phyloP scores from a whole-genome alignment of 805 yeast species.

The Jamesozyma spencerorum region DNA sequence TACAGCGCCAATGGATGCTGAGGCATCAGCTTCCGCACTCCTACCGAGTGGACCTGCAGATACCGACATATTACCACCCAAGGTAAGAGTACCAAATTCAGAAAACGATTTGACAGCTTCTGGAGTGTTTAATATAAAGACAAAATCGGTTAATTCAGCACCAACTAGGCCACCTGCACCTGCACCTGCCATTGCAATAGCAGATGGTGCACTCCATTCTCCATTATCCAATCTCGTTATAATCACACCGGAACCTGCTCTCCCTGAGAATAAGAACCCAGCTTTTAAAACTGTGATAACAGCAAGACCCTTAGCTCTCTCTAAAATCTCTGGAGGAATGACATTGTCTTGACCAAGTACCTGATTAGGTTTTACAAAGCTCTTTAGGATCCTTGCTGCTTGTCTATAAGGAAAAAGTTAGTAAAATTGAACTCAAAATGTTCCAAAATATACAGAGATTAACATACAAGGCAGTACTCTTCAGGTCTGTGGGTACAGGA shows the following conservation, averaged over 20 bases:
- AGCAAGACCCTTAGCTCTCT: slow-evolving; percentile 88
- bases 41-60: slow-evolving; percentile 98
- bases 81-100: slow-evolving; percentile 84
- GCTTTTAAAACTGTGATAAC: slow-evolving; percentile 92
- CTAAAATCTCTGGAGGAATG: slow-evolving; percentile 80
- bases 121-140: slow-evolving; percentile 77
- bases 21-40: slow-evolving; percentile 94
- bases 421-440: not conserved
- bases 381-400: slow-evolving; percentile 84
- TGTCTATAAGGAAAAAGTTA: slow-evolving; percentile 31
- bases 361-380: slow-evolving; percentile 92
- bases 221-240: slow-evolving; percentile 93
- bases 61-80: slow-evolving; percentile 90
- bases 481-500: slow-evolving; percentile 84
- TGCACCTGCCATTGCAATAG: slow-evolving; percentile 94
- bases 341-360: slow-evolving; percentile 78
- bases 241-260: slow-evolving; percentile 95
- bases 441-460: not conserved
- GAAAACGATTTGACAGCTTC: slow-evolving; percentile 92
- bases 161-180: slow-evolving; percentile 99
- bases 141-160: slow-evolving; percentile 93
- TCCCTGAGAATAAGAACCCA: slow-evolving; percentile 90
- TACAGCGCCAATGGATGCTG: slow-evolving; percentile 77
- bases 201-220: slow-evolving; percentile 95
- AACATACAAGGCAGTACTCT: slow-evolving; percentile 74